Evolutionary conservation across 2,329 filamentous ascomycete genomes (phyloP).

Genomic region (Pseudogymnoascus sp.): DNA sequence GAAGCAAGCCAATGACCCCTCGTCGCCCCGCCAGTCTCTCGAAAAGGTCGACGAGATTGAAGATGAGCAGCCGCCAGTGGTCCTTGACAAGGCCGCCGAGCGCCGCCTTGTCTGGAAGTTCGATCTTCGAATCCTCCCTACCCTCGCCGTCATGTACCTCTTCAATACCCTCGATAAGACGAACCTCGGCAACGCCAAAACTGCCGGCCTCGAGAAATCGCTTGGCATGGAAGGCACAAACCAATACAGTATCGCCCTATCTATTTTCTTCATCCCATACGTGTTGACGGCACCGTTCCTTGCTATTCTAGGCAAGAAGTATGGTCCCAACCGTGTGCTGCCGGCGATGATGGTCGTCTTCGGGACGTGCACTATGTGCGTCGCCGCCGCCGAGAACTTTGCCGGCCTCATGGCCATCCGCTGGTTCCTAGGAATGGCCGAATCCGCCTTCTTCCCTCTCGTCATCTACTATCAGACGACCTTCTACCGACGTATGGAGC

Average conservation of each 20-base stretch:
- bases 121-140: conserved; percentile 44
- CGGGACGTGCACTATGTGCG: conserved; percentile 54
- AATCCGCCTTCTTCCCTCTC: conserved; percentile 60
- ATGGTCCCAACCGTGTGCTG: conserved; percentile 53
- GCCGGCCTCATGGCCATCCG: conserved; percentile 56
- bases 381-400: conserved; percentile 49
- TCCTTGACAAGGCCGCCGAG: conserved; percentile 37
- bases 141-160: conserved; percentile 45
- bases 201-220: conserved; percentile 38
- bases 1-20: neutral
- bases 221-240: conserved; percentile 47
- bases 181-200: conserved; percentile 49
- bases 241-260: conserved; percentile 61
- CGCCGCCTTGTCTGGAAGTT: conserved; percentile 44
- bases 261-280: conserved; percentile 68
- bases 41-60: conserved; percentile 1
- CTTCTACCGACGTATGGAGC: conserved; percentile 64
- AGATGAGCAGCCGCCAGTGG: conserved; percentile 14
- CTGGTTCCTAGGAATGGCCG: conserved; percentile 62
- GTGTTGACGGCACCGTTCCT: conserved; percentile 23
- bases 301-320: conserved; percentile 58
- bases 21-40: neutral
- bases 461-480: conserved; percentile 50
- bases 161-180: conserved; percentile 42
- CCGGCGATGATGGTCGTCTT: conserved; percentile 62